These are phyloP conservation scores for Cyclostephanos invisitatus DNA, from an alignment of 108 stramenopile genomes.

Conservation along the genomic window DNA sequence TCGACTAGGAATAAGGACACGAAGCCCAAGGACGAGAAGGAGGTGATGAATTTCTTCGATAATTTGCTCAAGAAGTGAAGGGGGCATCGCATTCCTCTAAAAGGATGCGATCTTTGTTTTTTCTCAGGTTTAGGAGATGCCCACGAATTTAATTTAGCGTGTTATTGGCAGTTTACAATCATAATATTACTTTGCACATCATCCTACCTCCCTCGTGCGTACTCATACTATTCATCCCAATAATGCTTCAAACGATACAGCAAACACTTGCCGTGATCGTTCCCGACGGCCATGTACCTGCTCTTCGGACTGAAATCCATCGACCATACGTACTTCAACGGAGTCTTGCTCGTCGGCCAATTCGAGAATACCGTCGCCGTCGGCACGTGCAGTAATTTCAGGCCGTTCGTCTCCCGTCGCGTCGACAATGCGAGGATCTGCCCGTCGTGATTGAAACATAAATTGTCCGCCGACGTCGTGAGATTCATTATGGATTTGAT, in stretches of 20 bases:
- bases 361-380: slow-evolving; percentile 93
- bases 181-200: no score
- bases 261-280: slow-evolving; percentile 95
- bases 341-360: slow-evolving; percentile 97
- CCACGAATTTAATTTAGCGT: no score
- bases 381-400: slow-evolving; percentile 92
- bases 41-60: slow-evolving; percentile 69
- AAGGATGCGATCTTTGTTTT: no score
- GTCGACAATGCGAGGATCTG: slow-evolving; percentile 93
- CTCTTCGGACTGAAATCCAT: slow-evolving; percentile 93
- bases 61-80: slow-evolving; percentile 67
- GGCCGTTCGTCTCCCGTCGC: slow-evolving; percentile 76
- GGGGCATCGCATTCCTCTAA: no score
- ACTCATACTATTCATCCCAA: slow-evolving; percentile 44
- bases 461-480: slow-evolving; percentile 75
- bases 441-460: slow-evolving; percentile 89
- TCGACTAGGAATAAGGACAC: slow-evolving; percentile 29
- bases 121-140: no score
- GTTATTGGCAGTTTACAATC: no score
- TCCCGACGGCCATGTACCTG: slow-evolving; percentile 89
- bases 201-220: no score
- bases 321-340: slow-evolving; percentile 90
- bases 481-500: slow-evolving; percentile 96
- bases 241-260: slow-evolving; percentile 87
- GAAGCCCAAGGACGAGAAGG: slow-evolving; percentile 46